Conservation (phyloP, 495 filamentous ascomycete species). For the Mytilinidion resinicola region DNA sequence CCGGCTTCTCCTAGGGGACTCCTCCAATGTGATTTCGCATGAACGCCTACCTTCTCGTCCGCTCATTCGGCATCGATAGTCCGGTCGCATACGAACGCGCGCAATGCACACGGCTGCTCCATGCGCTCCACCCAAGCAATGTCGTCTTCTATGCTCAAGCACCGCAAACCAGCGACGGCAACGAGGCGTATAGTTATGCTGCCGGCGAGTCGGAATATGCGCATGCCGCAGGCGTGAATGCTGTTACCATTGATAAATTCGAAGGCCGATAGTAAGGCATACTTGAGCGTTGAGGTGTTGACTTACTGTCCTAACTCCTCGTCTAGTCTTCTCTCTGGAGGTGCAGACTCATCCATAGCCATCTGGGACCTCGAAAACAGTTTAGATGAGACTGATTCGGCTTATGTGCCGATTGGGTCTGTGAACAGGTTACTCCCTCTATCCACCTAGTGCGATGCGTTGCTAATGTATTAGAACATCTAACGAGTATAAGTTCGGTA, state of each 20-base stretch:
- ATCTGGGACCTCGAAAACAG: constrained; percentile 71
- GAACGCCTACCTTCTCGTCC: constrained; percentile 71
- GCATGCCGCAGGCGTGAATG: constrained; percentile 69
- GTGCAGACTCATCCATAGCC: constrained; percentile 68
- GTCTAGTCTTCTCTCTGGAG: constrained; percentile 65
- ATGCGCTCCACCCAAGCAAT: constrained; percentile 54
- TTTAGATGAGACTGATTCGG: constrained; percentile 37
- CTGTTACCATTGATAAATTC: constrained; percentile 67
- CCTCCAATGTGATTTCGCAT: constrained; percentile 48
- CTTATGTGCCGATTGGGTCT: constrained; percentile 46
- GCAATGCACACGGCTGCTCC: constrained; percentile 55
- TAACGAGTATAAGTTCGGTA: constrained; percentile 63
- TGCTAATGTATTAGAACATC: constrained; percentile 24
- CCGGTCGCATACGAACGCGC: constrained; percentile 57
- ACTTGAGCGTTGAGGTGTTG: not conserved
- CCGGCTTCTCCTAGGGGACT: not conserved
- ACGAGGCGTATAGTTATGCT: not conserved
- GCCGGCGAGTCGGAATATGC: constrained; percentile 37
- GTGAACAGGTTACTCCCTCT: constrained; percentile 32
- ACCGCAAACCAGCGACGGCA: constrained; percentile 5
- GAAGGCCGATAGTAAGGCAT: constrained; percentile 64
- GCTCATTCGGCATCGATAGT: constrained; percentile 57
- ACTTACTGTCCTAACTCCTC: not conserved
- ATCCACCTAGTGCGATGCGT: not conserved
- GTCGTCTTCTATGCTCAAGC: constrained; percentile 57